Conservation (phyloP, 192 early-diverging fungal species). For the Phlyctochytrium planicorne region DNA sequence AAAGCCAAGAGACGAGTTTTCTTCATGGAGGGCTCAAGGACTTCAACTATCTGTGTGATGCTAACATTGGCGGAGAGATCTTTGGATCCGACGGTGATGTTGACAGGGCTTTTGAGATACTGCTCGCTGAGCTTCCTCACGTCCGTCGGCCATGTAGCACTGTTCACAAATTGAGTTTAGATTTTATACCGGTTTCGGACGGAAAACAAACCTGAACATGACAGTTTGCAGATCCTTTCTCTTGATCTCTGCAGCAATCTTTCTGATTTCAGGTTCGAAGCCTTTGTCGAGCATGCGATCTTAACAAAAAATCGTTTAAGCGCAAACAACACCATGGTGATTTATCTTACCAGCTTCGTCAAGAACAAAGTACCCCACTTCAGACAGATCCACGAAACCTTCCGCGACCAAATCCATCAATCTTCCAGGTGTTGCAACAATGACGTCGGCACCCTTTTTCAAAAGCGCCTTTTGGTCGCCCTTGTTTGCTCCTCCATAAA, state of each 20-base stretch:
- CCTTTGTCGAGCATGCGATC: conserved; percentile 97
- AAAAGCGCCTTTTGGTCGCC: conserved; percentile 39
- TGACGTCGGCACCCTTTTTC: conserved; percentile 62
- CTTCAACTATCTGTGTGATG: conserved; percentile 89
- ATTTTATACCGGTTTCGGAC: conserved; percentile 1
- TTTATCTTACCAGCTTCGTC: conserved; percentile 80
- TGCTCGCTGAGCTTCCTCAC: conserved; percentile 83
- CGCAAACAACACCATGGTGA: neutral
- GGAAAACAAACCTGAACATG: conserved; percentile 69
- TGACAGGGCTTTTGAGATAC: conserved; percentile 77
- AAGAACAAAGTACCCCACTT: conserved; percentile 85
- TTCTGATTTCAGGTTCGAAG: conserved; percentile 87
- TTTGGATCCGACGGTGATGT: conserved; percentile 83
- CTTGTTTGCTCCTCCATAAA: conserved; percentile 89
- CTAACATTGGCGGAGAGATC: conserved; percentile 84
- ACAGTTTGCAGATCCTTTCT: conserved; percentile 76
- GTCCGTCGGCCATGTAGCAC: conserved; percentile 90
- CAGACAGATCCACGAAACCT: conserved; percentile 62
- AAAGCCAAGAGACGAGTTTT: conserved; percentile 72
- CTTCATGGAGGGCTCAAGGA: conserved; percentile 76
- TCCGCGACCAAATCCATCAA: conserved; percentile 85
- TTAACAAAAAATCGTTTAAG: neutral
- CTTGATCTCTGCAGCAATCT: conserved; percentile 72
- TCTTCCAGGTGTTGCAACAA: conserved; percentile 95
- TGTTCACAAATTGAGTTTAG: conserved; percentile 9